Evolutionary conservation across 2,329 filamentous ascomycete species (phyloP).

Genomic region (Microthyrium microscopicum): DNA sequence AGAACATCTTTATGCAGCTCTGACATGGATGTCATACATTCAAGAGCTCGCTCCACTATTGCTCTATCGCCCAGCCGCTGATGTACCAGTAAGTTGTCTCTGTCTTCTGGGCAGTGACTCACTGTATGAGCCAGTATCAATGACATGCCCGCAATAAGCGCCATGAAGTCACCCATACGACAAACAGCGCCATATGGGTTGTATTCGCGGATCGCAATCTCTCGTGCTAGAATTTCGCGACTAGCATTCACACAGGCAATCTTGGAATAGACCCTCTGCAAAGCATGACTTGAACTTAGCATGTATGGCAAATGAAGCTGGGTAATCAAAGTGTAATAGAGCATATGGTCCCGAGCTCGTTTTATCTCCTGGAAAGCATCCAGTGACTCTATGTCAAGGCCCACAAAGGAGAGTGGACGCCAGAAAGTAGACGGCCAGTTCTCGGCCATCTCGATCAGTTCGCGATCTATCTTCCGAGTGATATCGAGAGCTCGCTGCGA

Average conservation of each 20-base stretch:
- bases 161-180: slow-evolving; percentile 23
- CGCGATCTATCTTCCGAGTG: slow-evolving; percentile 16
- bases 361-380: slow-evolving; percentile 16
- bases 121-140: slow-evolving; percentile 23
- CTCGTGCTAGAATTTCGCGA: slow-evolving; percentile 23
- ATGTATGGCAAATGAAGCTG: slow-evolving; percentile 27
- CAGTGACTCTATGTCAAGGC: slow-evolving; percentile 8
- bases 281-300: slow-evolving; percentile 11
- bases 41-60: slow-evolving; percentile 22
- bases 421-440: slow-evolving; percentile 20
- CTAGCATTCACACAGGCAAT: slow-evolving; percentile 22
- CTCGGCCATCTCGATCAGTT: slow-evolving; percentile 17
- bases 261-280: slow-evolving; percentile 18
- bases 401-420: slow-evolving; percentile 15
- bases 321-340: slow-evolving; percentile 23
- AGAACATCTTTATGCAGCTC: slow-evolving; percentile 6
- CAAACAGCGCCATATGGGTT: slow-evolving; percentile 17
- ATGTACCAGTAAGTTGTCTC: slow-evolving; percentile 19
- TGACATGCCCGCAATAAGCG: slow-evolving; percentile 22
- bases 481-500: not conserved
- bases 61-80: slow-evolving; percentile 25
- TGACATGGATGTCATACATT: slow-evolving; percentile 17
- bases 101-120: slow-evolving; percentile 11
- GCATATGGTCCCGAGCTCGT: slow-evolving; percentile 20
- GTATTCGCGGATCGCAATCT: slow-evolving; percentile 19